phyloP scores from a whole-genome alignment of 139 green algal species.

The Chlorella sp. region DNA sequence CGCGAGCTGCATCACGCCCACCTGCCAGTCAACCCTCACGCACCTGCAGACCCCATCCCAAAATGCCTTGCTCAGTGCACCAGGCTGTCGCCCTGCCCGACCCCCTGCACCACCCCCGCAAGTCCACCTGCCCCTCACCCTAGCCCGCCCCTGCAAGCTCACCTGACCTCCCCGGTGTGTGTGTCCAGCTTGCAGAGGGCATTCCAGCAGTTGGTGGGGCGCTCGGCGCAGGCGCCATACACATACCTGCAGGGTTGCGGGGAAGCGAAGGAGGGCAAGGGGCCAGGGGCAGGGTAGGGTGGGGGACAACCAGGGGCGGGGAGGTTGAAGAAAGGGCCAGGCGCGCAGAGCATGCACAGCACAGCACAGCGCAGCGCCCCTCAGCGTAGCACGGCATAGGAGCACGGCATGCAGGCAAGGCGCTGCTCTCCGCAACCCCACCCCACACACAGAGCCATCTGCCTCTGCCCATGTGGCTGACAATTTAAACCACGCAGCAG shows the following conservation, averaged over 20 bases:
- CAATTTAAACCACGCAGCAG: no score
- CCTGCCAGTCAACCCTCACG: no score
- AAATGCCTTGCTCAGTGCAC: no score
- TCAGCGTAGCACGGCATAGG: no score
- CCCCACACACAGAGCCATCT: no score
- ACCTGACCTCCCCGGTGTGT: conserved; percentile 35
- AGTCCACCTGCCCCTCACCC: not conserved
- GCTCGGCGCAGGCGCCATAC: conserved; percentile 63
- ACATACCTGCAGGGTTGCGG: conserved; percentile 54
- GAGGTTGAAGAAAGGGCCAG: not conserved
- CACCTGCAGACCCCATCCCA: no score
- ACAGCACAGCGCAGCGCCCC: no score
- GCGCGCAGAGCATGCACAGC: not conserved
- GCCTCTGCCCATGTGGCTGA: no score
- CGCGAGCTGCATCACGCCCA: no score
- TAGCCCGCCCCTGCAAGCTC: not conserved
- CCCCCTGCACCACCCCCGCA: not conserved
- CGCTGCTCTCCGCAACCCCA: no score
- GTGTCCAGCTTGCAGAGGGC: conserved; percentile 73
- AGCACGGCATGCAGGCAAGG: no score
- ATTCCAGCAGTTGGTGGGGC: conserved; percentile 75
- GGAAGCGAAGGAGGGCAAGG: not conserved
- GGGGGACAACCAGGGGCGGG: not conserved
- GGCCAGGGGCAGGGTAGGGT: not conserved
- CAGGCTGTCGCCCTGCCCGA: not conserved